Evolutionary conservation across 2,329 filamentous ascomycete genomes (phyloP).

Genomic region (Xylariales sp.): DNA sequence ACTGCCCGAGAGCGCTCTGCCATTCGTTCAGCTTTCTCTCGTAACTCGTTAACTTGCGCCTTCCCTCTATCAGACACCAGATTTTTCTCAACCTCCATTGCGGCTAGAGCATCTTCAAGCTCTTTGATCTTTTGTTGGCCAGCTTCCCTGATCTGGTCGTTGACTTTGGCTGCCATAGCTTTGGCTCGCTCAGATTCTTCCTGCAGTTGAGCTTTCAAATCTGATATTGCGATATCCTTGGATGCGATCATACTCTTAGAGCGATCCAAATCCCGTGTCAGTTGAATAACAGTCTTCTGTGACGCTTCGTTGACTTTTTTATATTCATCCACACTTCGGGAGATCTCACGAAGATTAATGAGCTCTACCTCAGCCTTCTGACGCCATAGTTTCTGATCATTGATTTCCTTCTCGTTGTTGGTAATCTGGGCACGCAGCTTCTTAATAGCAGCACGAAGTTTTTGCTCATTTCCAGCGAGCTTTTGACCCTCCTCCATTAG

Average conservation of each 20-base stretch:
- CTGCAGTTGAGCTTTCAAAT: conserved; percentile 66
- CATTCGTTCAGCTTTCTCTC: conserved; percentile 68
- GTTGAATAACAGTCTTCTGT: conserved; percentile 19
- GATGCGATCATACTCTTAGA: conserved; percentile 60
- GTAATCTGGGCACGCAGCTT: conserved; percentile 66
- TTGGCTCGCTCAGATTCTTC: conserved; percentile 64
- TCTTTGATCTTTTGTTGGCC: conserved; percentile 51
- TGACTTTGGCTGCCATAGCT: conserved; percentile 60
- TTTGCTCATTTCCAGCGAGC: conserved; percentile 80
- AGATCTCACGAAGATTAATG: conserved; percentile 39
- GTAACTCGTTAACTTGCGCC: conserved; percentile 66
- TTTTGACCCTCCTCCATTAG: conserved; percentile 91
- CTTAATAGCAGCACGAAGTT: conserved; percentile 77
- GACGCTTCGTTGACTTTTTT: conserved; percentile 50
- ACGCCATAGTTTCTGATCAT: conserved; percentile 53
- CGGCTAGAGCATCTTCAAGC: conserved; percentile 53
- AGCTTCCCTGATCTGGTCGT: conserved; percentile 62
- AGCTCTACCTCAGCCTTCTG: conserved; percentile 54
- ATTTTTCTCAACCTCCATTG: conserved; percentile 76
- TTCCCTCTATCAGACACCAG: conserved; percentile 62
- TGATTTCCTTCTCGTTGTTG: conserved; percentile 61
- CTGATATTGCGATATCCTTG: conserved; percentile 61
- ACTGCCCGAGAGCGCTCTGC: conserved; percentile 63
- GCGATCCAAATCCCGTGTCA: conserved; percentile 42
- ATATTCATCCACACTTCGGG: conserved; percentile 44